These are phyloP conservation scores for Brassica napus DNA, from an alignment of 345 rosid genomes.

Conservation along the genomic window DNA sequence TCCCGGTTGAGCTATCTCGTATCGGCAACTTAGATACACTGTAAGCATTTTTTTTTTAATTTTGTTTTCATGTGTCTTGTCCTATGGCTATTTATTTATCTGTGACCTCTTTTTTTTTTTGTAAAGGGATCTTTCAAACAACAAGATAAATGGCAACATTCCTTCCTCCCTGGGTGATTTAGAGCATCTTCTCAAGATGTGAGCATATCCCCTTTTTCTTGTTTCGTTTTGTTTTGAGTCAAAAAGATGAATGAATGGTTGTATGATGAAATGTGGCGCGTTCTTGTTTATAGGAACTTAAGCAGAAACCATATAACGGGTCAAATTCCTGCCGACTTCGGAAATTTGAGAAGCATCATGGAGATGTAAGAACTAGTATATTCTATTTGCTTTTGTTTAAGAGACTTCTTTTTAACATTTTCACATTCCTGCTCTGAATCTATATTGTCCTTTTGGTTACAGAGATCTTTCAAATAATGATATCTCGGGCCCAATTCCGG, in stretches of 20 bases:
- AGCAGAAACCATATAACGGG: slow-evolving; percentile 79
- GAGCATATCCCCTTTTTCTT: slow-evolving; percentile 33
- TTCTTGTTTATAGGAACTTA: slow-evolving; percentile 57
- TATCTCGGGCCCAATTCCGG: slow-evolving; percentile 75
- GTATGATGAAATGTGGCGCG: neutral
- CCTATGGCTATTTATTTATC: neutral
- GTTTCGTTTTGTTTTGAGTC: neutral
- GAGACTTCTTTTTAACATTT: neutral
- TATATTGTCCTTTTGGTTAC: slow-evolving; percentile 12
- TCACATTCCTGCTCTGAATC: slow-evolving; percentile 23
- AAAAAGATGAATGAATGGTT: neutral
- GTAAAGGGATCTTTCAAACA: slow-evolving; percentile 78
- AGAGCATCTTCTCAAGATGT: slow-evolving; percentile 96
- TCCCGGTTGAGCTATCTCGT: slow-evolving; percentile 87
- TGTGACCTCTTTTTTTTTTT: neutral
- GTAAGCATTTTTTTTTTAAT: slow-evolving; percentile 51
- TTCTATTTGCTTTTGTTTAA: neutral
- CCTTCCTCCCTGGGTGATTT: slow-evolving; percentile 94
- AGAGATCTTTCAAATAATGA: slow-evolving; percentile 94
- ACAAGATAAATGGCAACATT: slow-evolving; percentile 75
- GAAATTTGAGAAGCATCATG: slow-evolving; percentile 82
- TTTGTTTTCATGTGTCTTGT: slow-evolving; percentile 12
- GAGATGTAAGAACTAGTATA: slow-evolving; percentile 63
- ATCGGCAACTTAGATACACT: slow-evolving; percentile 88
- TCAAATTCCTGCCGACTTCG: slow-evolving; percentile 78